A percentile compares a stretch with the other conserved stretches of the same genome.
Conservation (phyloP, 495 filamentous ascomycete genomes). For the Tuber calosporum region DNA sequence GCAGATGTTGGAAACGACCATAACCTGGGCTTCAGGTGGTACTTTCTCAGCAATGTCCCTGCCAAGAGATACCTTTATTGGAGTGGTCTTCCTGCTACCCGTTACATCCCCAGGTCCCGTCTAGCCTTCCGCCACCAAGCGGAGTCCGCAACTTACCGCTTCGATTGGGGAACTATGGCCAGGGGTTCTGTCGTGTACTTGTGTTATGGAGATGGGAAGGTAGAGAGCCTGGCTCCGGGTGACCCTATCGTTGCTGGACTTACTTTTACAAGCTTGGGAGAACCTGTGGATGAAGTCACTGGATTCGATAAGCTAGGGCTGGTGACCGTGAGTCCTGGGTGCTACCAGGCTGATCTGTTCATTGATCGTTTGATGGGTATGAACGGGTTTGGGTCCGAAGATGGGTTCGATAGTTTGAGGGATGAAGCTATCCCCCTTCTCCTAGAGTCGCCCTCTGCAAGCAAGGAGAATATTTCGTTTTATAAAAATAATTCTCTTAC, state of each 20-base stretch:
- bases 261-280: slow-evolving; percentile 26
- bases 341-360: slow-evolving; percentile 24
- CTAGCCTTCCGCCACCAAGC: slow-evolving; percentile 17
- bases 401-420: slow-evolving; percentile 16
- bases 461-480: slow-evolving; percentile 11
- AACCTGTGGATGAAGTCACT: slow-evolving; percentile 19
- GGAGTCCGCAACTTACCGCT: slow-evolving; percentile 4
- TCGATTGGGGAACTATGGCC: slow-evolving; percentile 24
- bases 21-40: slow-evolving; percentile 2
- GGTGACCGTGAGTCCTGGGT: slow-evolving; percentile 29
- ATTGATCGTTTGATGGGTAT: slow-evolving; percentile 24
- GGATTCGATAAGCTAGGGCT: slow-evolving; percentile 13
- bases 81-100: slow-evolving; percentile 8
- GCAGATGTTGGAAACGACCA: slow-evolving; percentile 12
- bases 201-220: slow-evolving; percentile 15
- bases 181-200: slow-evolving; percentile 19
- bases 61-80: slow-evolving; percentile 29
- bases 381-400: slow-evolving; percentile 13
- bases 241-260: slow-evolving; percentile 22
- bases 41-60: slow-evolving; percentile 14
- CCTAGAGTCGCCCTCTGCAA: slow-evolving; percentile 9
- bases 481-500: background rate
- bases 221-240: slow-evolving; percentile 21
- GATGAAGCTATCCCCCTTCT: slow-evolving; percentile 18
- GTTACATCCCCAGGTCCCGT: slow-evolving; percentile 15